Conservation (phyloP, 331 rosid genomes). For the Malus hybrid region DNA sequence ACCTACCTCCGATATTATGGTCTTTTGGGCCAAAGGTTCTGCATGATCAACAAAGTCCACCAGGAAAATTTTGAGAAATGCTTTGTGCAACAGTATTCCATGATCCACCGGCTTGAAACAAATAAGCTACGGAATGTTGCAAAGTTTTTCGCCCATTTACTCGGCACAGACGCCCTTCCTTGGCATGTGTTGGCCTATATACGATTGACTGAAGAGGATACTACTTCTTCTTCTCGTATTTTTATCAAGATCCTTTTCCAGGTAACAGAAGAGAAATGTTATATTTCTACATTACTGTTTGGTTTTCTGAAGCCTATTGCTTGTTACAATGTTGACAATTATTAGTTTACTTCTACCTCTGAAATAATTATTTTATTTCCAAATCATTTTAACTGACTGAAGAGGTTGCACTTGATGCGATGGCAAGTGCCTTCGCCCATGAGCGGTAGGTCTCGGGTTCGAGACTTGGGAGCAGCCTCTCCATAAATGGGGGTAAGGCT, state of each 20-base stretch:
- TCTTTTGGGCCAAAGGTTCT: constrained; percentile 85
- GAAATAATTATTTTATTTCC: background rate
- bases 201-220: constrained; percentile 87
- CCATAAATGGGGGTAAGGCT: too few species aligned
- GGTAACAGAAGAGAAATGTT: constrained; percentile 25
- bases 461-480: too few species aligned
- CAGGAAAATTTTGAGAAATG: constrained; percentile 92
- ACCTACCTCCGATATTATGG: constrained; percentile 90
- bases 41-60: constrained; percentile 81
- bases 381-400: background rate
- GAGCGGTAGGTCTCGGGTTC: too few species aligned
- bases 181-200: constrained; percentile 83
- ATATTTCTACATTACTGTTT: background rate
- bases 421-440: too few species aligned
- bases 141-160: constrained; percentile 84
- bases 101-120: constrained; percentile 90
- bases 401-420: too few species aligned
- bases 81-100: constrained; percentile 91
- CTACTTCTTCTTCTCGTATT: constrained; percentile 86
- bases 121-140: constrained; percentile 80
- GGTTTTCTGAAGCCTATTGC: background rate
- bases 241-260: constrained; percentile 88
- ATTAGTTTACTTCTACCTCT: background rate
- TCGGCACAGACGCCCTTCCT: constrained; percentile 90
- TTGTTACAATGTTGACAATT: background rate